These are phyloP conservation scores for Diospyros kaki DNA, from an alignment of 148 eudicot genomes.

Conservation along the genomic window DNA sequence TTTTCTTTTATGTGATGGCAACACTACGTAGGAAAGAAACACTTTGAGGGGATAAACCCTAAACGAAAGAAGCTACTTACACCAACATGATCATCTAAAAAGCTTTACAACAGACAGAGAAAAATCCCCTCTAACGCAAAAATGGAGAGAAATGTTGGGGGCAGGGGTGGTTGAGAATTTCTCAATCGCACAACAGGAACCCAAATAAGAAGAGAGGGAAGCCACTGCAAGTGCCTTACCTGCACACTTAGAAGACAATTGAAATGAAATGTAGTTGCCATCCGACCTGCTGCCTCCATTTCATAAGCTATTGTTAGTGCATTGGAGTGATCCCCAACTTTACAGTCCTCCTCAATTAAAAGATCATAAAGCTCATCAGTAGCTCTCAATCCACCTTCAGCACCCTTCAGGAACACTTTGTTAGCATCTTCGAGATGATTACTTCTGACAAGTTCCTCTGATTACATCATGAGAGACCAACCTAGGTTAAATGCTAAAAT, in stretches of 20 bases:
- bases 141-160: too few relatives aligned
- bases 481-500: conserved; percentile 10
- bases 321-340: conserved; percentile 91
- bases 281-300: conserved; percentile 98
- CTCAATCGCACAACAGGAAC: not conserved
- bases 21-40: too few relatives aligned
- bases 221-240: conserved; percentile 38
- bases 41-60: too few relatives aligned
- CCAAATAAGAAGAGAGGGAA: conserved; percentile 1
- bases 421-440: conserved; percentile 85
- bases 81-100: too few relatives aligned
- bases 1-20: too few relatives aligned
- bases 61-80: too few relatives aligned
- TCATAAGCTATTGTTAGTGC: conserved; percentile 90
- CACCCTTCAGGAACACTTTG: conserved; percentile 86
- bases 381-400: conserved; percentile 83
- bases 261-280: conserved; percentile 95
- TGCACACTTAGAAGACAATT: conserved; percentile 96
- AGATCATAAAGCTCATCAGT: conserved; percentile 89
- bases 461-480: conserved; percentile 17
- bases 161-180: not conserved
- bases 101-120: too few relatives aligned
- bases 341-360: conserved; percentile 84
- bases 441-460: conserved; percentile 79
- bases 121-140: too few relatives aligned